Percentiles rank a stretch among this genome's conserved stretches.
These are phyloP conservation scores for Pseudonectria foliicola DNA, from an alignment of 2,329 filamentous ascomycete species.

Conservation along the genomic window DNA sequence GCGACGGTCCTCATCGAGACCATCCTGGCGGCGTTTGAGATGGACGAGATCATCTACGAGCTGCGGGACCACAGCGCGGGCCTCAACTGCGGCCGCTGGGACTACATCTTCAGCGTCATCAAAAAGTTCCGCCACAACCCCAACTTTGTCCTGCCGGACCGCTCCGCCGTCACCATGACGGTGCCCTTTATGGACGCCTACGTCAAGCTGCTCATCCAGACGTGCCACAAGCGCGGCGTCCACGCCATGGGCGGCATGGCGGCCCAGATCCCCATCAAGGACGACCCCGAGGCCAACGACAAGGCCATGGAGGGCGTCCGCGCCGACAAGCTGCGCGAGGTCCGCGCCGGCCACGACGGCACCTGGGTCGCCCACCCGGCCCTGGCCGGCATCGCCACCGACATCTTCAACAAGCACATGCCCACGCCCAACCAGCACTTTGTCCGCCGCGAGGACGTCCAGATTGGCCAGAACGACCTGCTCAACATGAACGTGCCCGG, in stretches of 20 bases:
- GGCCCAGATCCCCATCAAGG: conserved; percentile 97
- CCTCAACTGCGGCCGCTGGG: conserved; percentile 97
- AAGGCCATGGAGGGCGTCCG: conserved; percentile 89
- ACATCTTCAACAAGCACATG: conserved; percentile 98
- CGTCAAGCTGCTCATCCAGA: conserved; percentile 93
- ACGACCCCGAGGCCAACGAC: conserved; percentile 84
- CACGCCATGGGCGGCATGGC: conserved; percentile 99
- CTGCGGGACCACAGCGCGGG: conserved; percentile 93
- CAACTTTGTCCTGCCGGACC: conserved; percentile 88
- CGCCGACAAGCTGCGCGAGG: conserved; percentile 93
- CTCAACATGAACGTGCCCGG: conserved; percentile 98
- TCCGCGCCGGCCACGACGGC: conserved; percentile 86
- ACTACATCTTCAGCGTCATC: conserved; percentile 99
- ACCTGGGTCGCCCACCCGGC: conserved; percentile 98
- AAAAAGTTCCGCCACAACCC: conserved; percentile 98
- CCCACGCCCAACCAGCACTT: conserved; percentile 96
- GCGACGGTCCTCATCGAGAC: conserved; percentile 97
- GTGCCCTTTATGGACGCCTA: conserved; percentile 98
- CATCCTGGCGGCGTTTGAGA: conserved; percentile 95
- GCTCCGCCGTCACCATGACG: conserved; percentile 90
- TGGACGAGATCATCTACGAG: conserved; percentile 99
- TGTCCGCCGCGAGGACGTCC: conserved; percentile 80
- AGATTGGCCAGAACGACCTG: conserved; percentile 79
- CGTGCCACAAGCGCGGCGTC: conserved; percentile 93
- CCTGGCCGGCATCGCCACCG: conserved; percentile 77